Evolutionary conservation across 169 alveolate species (phyloP), one percentile per base, ranked within the genome.

Genomic region (Plasmodium yoelii): DNA sequence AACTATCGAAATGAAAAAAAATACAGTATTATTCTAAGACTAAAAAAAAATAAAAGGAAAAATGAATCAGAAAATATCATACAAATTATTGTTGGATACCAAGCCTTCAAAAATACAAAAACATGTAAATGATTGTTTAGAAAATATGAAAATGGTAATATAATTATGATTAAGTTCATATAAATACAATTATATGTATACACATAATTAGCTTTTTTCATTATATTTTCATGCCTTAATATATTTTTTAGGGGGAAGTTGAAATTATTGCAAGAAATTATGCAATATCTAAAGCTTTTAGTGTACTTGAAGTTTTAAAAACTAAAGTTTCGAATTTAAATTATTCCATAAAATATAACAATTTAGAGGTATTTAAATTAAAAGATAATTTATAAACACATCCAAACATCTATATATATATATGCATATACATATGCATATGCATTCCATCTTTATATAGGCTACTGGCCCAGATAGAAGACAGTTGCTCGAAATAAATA

Each of bases 221-320:
- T 6, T 51, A 51, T 7, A 15, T 6, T 6, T 6, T 12, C 59
- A 51, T 51, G n/a, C 5, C 22, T 15, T 51, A 13, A 13, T 51
- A 15, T 51, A 15, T 19, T 57, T 68, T 39, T 9, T 26, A 77
- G 89, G 70, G 77, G 49, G 26, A 53, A 5, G 80, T 77, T 12
- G 65, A 77, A 77, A 77, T 77, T 8, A 28, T 64, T 53, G 89
- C 72, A 4, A 63, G 77, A 22, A 68, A 77, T 4, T 57, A 77
- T 77, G 89, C 80, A 63, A 77, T 77, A 22, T 10, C n/a, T 28
- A 64, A 64, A 22, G 89, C 89, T n/a, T 42, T 77, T 68, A 77
- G 60, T 19, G 59, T 77, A 8, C 75, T 77, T 7, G 89, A 77
- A 68, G 60, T 24, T 10, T 34, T 77, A 39, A 77, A 64, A 22